Base-by-base conservation (phyloP, 768 basidiomycete species). In the Pleurotus tuoliensis region DNA sequence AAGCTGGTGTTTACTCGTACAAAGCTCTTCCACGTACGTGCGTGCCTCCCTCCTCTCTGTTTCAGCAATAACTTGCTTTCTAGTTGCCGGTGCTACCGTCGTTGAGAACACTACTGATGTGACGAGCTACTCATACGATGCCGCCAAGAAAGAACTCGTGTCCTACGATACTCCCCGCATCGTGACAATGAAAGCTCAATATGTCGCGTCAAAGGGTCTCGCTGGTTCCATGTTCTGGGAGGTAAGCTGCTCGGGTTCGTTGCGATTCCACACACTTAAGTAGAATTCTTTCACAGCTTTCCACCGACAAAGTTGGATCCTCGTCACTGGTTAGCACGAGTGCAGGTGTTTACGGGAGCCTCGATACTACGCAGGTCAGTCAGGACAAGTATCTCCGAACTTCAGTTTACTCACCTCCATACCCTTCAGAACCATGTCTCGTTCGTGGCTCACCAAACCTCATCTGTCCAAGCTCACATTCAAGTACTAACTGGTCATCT, bases 141-240 rank as follows among this genome's bases (percentile, higher is more conserved):
- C 82, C 3, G 60, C 72, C n/a, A 87, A 77, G 62, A 69, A 72
- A 56, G 87, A 90, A 64, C 76, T 92, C 22, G 84, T 92, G 30
- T 85, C 83, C 3, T 92, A 91, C 68, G 92, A 94, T 65, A 84
- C 82, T 0, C 88, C 88, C 15, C 73, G 82, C 60, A 84, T 91
- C 62, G 82, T 81, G 52, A 75, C 69, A 53, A 61, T 78, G 62
- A 94, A 94, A 70, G 81, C 83, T 2, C 76, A 84, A 52, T 92
- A 92, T 63, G 80, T 89, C 58, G 72, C 73, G 41, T 66, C 76
- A 3, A 78, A 84, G 12, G 78, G 79, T 4, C 75, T 93, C 62
- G 87, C 73, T 8, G 87, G 86, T 2, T 80, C 83, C 50, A 87
- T 89, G 87, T 88, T 84, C 71, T 89, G 88, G 87, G 86, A 86